phyloP scores from a whole-genome alignment of 768 basidiomycete genomes.

The Cystofilobasidium macerans region DNA sequence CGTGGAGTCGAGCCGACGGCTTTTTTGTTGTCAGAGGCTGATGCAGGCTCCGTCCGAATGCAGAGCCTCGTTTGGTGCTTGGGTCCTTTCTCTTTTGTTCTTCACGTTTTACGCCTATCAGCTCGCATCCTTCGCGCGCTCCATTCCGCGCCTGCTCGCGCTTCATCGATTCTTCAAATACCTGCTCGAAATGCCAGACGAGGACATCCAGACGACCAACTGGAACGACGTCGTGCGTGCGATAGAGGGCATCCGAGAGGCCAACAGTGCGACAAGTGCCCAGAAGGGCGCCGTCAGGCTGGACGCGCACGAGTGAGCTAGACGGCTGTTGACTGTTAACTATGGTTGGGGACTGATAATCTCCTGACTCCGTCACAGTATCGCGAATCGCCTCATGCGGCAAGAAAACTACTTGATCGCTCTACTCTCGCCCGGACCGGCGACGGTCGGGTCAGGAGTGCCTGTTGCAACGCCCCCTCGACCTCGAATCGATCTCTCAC shows the following conservation, averaged over 20 bases:
- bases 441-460: constrained; percentile 29
- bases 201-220: constrained; percentile 92
- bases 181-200: constrained; percentile 85
- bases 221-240: constrained; percentile 91
- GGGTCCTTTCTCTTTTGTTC: constrained; percentile 68
- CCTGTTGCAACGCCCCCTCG: constrained; percentile 38
- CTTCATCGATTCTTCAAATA: constrained; percentile 96
- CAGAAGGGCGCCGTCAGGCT: constrained; percentile 58
- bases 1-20: not conserved
- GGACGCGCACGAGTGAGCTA: constrained; percentile 72
- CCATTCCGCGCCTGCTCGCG: constrained; percentile 66
- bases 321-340: not conserved
- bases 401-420: constrained; percentile 99
- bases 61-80: constrained; percentile 67
- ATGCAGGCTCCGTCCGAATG: not conserved
- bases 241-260: constrained; percentile 77
- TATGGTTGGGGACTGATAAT: not conserved
- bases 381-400: constrained; percentile 65
- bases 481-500: not conserved
- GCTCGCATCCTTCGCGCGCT: constrained; percentile 63
- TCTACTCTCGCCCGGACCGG: constrained; percentile 43
- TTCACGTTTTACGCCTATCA: constrained; percentile 83
- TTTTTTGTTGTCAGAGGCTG: not conserved
- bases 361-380: constrained; percentile 2
- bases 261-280: constrained; percentile 69